These are phyloP conservation scores for Spizellomyces punctatus DNA, from an alignment of 192 early-diverging fungal genomes.

Conservation along the genomic window DNA sequence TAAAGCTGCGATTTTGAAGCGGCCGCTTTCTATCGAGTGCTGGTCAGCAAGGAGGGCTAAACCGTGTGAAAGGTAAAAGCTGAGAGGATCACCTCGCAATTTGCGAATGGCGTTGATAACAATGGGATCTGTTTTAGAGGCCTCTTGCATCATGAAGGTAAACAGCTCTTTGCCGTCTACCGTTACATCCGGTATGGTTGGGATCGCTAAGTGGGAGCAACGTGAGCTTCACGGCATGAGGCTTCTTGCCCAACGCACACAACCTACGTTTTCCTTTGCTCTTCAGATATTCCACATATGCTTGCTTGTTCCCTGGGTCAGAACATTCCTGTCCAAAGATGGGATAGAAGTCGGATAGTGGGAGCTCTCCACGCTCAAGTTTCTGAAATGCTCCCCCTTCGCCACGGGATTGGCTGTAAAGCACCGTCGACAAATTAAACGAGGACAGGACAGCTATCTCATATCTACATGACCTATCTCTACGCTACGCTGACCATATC, in stretches of 20 bases:
- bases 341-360: conserved; percentile 57
- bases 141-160: conserved; percentile 63
- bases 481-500: too few relatives aligned
- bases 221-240: too few relatives aligned
- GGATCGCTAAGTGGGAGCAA: too few relatives aligned
- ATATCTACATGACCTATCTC: too few relatives aligned
- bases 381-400: conserved; percentile 57
- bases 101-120: conserved; percentile 56
- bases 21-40: conserved; percentile 32
- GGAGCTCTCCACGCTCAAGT: conserved; percentile 66
- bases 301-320: conserved; percentile 41
- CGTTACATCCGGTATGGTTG: not conserved
- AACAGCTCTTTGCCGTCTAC: conserved; percentile 67
- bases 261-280: not conserved
- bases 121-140: conserved; percentile 41
- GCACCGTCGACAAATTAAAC: not conserved
- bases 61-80: not conserved
- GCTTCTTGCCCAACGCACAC: too few relatives aligned
- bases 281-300: conserved; percentile 44
- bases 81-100: conserved; percentile 37
- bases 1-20: conserved; percentile 73
- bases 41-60: conserved; percentile 11
- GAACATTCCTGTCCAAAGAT: conserved; percentile 64
- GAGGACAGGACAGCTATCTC: too few relatives aligned
- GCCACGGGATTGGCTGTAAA: conserved; percentile 41